Evolutionary conservation across 371 early-diverging fungal species (phyloP), one percentile per base, ranked within the genome.

Genomic region (Mucor irregularis): DNA sequence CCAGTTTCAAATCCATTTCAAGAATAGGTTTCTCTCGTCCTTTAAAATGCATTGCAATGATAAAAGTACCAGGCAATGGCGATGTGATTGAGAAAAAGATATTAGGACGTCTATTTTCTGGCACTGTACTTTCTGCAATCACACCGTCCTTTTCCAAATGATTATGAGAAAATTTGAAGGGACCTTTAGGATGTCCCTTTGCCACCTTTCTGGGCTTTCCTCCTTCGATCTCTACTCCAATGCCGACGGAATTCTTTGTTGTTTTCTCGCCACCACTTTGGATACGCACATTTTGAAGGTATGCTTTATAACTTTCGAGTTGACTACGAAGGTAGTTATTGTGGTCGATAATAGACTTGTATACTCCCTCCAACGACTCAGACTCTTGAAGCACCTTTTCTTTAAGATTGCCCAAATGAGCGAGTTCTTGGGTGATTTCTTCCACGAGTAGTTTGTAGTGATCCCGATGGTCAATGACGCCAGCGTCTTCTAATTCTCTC

Each of bases 1-100:
- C 97, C 29, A 96, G 76, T 56, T 94, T 92, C 62, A 96, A 80
- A 71, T 95, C 95, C 94, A 97, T 95, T 73, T 94, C 94, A 55
- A 97, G 68, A 49, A 97, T 94, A 1, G 97, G 89, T 63, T 93
- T 92, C 42, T 96, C 96, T 13, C 97, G 84, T 19, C 78, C 90
- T 74, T 93, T 94, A 68, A 90, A 96, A 58, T 91, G 86, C 64
- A 97, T 80, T 6, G 90, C 86, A 62, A 96, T 93, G 30, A 94
- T 82, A 62, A 92, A 97, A 5, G 93, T 90, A 9, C 94, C 94
- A 0, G 93, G 89, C 40, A 90, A 73, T 16, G 95, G 96, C 14
- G 92, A 92, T 28, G 82, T 78, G 35, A 97, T 91, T 53, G 86
- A 85, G 74, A 97, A 94, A 66, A 80, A 93, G 46, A 97, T 92